Percentiles rank a stretch among this genome's conserved stretches.
Conservation (phyloP, 2,329 filamentous ascomycete genomes). For the Didymellaceae sp. region DNA sequence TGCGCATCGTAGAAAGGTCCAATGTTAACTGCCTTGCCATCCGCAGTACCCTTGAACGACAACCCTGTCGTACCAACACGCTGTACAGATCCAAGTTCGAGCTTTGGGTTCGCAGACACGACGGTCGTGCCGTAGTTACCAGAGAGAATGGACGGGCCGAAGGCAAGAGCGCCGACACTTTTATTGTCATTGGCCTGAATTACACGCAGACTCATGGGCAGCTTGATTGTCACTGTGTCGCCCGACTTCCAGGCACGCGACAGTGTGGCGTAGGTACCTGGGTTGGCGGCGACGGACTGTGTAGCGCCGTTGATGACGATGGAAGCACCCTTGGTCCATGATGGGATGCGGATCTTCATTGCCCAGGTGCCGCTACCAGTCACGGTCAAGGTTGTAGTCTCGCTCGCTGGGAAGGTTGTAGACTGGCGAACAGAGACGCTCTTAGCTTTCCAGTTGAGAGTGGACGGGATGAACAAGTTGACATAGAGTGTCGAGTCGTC, state of each 20-base stretch:
- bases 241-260: not conserved
- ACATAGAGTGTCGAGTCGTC: not conserved
- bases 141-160: not conserved
- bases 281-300: not conserved
- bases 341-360: conserved; percentile 1
- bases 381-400: not conserved
- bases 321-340: not conserved
- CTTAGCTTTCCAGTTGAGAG: conserved; percentile 17
- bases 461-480: conserved; percentile 40
- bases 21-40: conserved; percentile 1
- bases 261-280: not conserved
- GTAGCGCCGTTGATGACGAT: conserved; percentile 2
- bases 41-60: not conserved
- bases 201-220: not conserved
- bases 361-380: not conserved
- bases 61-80: not conserved
- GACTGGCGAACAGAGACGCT: not conserved
- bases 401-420: not conserved
- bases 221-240: conserved; percentile 2
- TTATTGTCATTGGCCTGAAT: not conserved
- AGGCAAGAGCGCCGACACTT: not conserved
- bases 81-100: not conserved
- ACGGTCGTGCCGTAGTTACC: not conserved
- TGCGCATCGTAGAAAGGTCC: not conserved
- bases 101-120: not conserved